phyloP scores from a whole-genome alignment of 495 filamentous ascomycete genomes.

The Neurospora hispaniola region DNA sequence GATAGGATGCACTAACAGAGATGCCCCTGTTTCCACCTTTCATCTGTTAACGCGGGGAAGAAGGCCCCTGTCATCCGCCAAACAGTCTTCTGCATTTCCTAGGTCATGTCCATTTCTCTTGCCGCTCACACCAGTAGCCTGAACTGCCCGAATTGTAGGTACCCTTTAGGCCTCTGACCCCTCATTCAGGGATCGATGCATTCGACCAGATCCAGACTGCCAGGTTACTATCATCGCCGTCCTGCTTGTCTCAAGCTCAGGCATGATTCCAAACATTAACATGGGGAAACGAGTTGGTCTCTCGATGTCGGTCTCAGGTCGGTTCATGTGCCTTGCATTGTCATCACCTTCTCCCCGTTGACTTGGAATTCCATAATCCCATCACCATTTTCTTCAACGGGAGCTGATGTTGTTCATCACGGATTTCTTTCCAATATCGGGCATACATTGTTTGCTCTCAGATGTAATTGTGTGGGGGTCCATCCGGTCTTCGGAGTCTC shows the following conservation, averaged over 20 bases:
- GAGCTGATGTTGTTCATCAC: not conserved
- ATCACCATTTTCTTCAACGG: not conserved
- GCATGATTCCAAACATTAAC: not conserved
- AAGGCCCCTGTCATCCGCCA: not conserved
- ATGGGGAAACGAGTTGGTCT: not conserved
- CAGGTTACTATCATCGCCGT: not conserved
- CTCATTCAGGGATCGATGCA: not conserved
- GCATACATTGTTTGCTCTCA: not conserved
- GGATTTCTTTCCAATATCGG: not conserved
- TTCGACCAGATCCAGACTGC: not conserved
- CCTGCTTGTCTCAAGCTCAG: not conserved
- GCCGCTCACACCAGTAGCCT: not conserved
- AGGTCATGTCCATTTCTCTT: not conserved
- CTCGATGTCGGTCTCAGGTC: not conserved
- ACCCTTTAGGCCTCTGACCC: not conserved
- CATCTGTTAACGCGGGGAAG: not conserved
- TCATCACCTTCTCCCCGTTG: not conserved
- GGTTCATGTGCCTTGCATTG: not conserved
- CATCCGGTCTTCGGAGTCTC: not conserved
- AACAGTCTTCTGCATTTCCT: not conserved
- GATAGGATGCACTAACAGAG: not conserved
- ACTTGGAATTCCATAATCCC: not conserved
- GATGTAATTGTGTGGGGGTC: not conserved
- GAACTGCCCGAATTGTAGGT: not conserved
- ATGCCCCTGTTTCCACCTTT: rapidly evolving